Evolutionary conservation across 495 filamentous ascomycete species (phyloP), one percentile per base, ranked within the genome.

Genomic region (Rhypophila decipiens): DNA sequence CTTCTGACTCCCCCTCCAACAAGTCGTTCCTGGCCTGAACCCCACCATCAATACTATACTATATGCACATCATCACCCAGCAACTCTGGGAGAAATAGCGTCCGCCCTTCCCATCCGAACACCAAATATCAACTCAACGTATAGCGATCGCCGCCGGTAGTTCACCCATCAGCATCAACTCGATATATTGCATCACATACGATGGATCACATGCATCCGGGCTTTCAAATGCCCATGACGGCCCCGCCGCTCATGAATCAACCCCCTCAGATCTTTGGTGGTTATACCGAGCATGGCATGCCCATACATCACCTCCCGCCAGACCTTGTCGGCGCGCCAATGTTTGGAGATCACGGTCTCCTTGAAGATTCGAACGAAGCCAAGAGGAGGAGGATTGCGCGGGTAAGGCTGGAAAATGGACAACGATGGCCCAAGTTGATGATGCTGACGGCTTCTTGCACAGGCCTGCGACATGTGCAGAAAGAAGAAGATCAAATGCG

Each of bases 401-500:
- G 90, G 73, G 87, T 90, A 72, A 72, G 65, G 63, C 20, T n/a
- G 13, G n/a, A 40, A 27, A 5, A 10, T 23, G 12, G 39, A 3
- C 24, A 11, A 18, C 18, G 13, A 46, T 13, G 22, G 23, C 15
- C n/a, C 15, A 39, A 17, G 12, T 24, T 13, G 23, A 49, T 42
- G 44, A 43, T 24, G 55, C 58, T 65, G 48, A 68, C 57, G 49
- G 47, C 39, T 29, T 20, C 31, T 17, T 5, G 43, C 48, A 33
- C 63, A 91, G 87, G 93, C 93, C 42, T 98, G 93, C 73, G 93
- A 98, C 62, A 95, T 96, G 91, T 98, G 93, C 61, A 81, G 93
- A 52, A 96, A 96, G 71, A 98, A 97, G 75, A 98, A 98, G 78
- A 97, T 98, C 61, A 97, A 97, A 69, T 98, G 93, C 67, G 94